Conservation (phyloP, 257 asterid species). For the Solanum clarkiae region DNA sequence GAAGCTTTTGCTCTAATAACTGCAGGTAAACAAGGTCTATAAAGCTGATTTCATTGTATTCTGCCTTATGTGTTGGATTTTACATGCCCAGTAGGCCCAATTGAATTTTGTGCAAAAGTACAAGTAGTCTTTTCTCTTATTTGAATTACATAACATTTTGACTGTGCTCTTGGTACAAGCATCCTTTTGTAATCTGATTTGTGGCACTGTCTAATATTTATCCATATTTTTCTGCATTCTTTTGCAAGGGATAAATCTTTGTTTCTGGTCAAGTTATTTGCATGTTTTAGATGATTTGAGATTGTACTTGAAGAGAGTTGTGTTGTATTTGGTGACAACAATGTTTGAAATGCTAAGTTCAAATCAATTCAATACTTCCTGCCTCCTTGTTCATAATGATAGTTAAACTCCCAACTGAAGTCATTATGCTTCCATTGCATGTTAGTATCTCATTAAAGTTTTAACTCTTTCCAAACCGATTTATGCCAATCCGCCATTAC, state of each 20-base stretch:
- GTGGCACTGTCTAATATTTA: background rate
- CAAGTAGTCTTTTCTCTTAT: background rate
- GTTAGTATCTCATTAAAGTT: background rate
- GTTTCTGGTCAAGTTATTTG: background rate
- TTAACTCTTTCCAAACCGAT: background rate
- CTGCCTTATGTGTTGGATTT: background rate
- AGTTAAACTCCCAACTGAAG: background rate
- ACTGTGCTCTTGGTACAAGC: background rate
- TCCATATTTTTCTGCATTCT: background rate
- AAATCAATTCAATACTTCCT: background rate
- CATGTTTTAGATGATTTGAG: background rate
- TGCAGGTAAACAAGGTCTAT: slow-evolving; percentile 62
- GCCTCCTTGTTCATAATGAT: background rate
- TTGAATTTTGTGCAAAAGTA: background rate
- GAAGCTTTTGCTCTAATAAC: slow-evolving; percentile 41
- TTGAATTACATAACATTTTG: background rate
- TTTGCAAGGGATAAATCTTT: background rate
- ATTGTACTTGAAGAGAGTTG: background rate
- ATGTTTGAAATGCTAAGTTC: background rate
- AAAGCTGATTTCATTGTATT: slow-evolving; percentile 4
- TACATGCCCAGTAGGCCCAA: background rate
- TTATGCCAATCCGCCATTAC: background rate
- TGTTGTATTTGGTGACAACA: background rate
- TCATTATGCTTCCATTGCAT: background rate
- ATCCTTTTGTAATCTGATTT: background rate